A percentile compares a stretch with the other conserved stretches of the same genome.
Conservation (phyloP, 164 flowering plant species). For the Sextonia rubra region DNA sequence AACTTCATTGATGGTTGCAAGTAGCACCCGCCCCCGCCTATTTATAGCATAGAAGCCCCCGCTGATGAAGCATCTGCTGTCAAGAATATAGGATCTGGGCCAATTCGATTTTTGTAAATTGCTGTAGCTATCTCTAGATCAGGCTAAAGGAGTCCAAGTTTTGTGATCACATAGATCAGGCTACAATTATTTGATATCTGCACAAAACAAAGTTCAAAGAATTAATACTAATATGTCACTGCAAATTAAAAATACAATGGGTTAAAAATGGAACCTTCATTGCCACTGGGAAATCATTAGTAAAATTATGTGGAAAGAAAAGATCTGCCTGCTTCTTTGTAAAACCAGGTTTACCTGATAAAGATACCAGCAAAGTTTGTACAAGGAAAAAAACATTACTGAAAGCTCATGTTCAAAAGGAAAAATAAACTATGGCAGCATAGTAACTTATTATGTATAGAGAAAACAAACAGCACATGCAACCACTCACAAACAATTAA, state of each 20-base stretch:
- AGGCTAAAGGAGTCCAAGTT: conserved; percentile 95
- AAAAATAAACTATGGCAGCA: not conserved
- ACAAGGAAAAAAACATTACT: not conserved
- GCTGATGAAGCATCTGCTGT: conserved; percentile 90
- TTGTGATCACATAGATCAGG: conserved; percentile 93
- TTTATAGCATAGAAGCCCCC: conserved; percentile 96
- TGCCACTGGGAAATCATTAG: conserved; percentile 96
- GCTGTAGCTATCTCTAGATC: conserved; percentile 96
- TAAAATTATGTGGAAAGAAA: conserved; percentile 98
- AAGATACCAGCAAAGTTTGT: conserved; percentile 2
- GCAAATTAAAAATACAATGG: not conserved
- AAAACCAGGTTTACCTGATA: conserved; percentile 84
- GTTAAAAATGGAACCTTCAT: conserved; percentile 68
- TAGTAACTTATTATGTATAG: not conserved
- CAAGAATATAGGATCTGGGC: conserved; percentile 98
- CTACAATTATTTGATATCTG: conserved; percentile 91
- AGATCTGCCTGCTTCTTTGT: conserved; percentile 97
- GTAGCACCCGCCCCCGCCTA: conserved; percentile 91
- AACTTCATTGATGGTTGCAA: conserved; percentile 93
- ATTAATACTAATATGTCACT: conserved; percentile 6
- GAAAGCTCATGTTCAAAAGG: not conserved
- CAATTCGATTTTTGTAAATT: conserved; percentile 89
- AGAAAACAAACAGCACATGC: not conserved
- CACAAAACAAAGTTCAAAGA: conserved; percentile 17
- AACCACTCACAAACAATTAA: not conserved